phyloP scores from a whole-genome alignment of 1,284 basidiomycete genomes.

The Cutaneotrichosporon curvatum region DNA sequence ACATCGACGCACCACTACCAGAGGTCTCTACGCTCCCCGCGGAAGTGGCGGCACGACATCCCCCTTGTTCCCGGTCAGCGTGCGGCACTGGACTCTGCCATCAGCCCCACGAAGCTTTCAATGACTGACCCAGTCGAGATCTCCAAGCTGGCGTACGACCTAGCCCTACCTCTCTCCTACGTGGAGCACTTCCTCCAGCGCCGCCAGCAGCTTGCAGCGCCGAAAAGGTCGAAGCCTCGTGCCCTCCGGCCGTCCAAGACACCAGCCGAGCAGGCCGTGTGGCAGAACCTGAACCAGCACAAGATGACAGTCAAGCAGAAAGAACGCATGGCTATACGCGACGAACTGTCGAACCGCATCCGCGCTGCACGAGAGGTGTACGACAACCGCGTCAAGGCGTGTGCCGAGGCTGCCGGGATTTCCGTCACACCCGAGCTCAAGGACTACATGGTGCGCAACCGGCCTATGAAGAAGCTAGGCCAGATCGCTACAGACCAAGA shows the following conservation, averaged over 20 bases:
- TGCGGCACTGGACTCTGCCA: conserved; percentile 20
- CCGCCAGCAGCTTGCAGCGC: background rate
- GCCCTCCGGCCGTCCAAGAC: too few species aligned
- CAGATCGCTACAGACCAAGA: conserved; percentile 13
- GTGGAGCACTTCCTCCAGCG: conserved; percentile 41
- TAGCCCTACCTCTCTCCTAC: conserved; percentile 21
- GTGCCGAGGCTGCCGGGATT: conserved; percentile 16
- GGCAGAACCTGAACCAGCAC: background rate
- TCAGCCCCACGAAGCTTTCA: conserved; percentile 12
- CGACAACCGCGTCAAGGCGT: conserved; percentile 23
- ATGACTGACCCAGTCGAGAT: conserved; percentile 19
- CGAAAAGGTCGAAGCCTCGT: background rate
- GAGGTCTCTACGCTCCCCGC: conserved; percentile 18
- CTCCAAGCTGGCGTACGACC: conserved; percentile 26
- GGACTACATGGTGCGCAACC: conserved; percentile 19
- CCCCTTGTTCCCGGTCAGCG: conserved; percentile 23
- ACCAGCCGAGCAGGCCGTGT: background rate
- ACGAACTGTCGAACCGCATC: conserved; percentile 26
- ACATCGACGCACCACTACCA: conserved; percentile 15
- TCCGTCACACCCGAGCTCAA: conserved; percentile 20
- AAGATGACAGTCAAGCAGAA: background rate
- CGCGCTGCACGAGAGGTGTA: conserved; percentile 21
- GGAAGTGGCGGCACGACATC: conserved; percentile 24
- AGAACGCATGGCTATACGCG: conserved; percentile 11
- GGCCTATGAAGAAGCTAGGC: conserved; percentile 14